phyloP scores from a whole-genome alignment of 208 protist species.

The Acanthamoeba sp. region DNA sequence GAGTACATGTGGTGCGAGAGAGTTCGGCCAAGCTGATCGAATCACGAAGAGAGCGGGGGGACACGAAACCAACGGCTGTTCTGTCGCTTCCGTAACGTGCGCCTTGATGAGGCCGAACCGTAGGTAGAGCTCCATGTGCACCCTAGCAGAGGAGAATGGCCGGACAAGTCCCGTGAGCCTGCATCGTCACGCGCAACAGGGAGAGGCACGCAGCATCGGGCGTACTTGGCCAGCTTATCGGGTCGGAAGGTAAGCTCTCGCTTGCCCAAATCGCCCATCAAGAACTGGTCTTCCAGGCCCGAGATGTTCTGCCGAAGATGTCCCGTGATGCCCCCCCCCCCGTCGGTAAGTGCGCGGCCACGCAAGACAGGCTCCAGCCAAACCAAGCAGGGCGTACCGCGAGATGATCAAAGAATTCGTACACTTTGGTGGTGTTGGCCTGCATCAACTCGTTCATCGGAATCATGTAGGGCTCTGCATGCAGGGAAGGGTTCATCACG shows the following conservation, averaged over 20 bases:
- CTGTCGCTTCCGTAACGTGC: background rate
- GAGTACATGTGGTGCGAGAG: background rate
- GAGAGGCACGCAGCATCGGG: background rate
- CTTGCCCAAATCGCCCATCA: background rate
- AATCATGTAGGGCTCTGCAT: conserved; percentile 60
- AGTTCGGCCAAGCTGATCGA: too few species aligned
- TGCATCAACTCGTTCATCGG: conserved; percentile 59
- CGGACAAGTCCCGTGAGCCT: background rate
- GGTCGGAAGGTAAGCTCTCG: background rate
- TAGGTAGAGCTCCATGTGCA: background rate
- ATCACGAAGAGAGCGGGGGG: too few species aligned
- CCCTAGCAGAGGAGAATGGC: background rate
- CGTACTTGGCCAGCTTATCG: background rate
- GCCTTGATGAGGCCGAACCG: background rate
- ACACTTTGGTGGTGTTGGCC: background rate
- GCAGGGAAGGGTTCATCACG: too few species aligned
- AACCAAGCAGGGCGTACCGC: too few species aligned
- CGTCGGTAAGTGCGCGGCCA: too few species aligned
- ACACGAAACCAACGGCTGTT: background rate
- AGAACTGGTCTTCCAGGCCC: conserved; percentile 15
- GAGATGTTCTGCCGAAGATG: background rate
- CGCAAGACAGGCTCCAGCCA: too few species aligned
- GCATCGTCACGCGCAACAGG: too few species aligned
- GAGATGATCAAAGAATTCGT: background rate
- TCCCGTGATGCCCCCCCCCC: background rate